These are phyloP conservation scores for Bipolaris bicolor DNA, from an alignment of 2,329 filamentous ascomycete species.

Conservation along the genomic window DNA sequence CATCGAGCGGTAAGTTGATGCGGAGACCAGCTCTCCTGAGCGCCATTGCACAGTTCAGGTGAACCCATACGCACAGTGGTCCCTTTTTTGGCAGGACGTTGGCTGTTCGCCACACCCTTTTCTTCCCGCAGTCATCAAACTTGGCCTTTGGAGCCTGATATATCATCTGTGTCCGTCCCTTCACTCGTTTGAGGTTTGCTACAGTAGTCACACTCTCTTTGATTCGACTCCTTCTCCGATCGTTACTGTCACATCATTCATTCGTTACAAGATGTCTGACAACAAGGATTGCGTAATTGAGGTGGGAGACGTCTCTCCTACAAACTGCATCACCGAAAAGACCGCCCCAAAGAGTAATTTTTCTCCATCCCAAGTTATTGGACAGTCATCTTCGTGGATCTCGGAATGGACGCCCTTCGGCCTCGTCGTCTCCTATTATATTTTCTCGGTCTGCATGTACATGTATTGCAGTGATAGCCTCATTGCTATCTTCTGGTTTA, in stretches of 20 bases:
- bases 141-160: constrained; percentile 1
- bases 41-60: constrained; percentile 9
- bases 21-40: constrained; percentile 7
- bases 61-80: constrained; percentile 9
- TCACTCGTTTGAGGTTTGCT: constrained; percentile 5
- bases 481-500: constrained; percentile 53
- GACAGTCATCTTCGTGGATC: constrained; percentile 37
- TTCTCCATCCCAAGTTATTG: constrained; percentile 9
- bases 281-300: constrained; percentile 28
- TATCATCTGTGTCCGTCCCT: constrained; percentile 12
- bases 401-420: constrained; percentile 53
- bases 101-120: constrained; percentile 6
- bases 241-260: constrained; percentile 14
- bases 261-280: constrained; percentile 33
- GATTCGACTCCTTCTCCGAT: constrained; percentile 22
- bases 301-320: constrained; percentile 30
- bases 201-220: constrained; percentile 35
- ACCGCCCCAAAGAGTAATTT: constrained; percentile 7
- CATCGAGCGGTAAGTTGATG: constrained; percentile 3
- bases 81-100: constrained; percentile 7
- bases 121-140: constrained; percentile 2
- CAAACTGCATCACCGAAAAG: constrained; percentile 15
- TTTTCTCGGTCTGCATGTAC: constrained; percentile 52
- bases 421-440: constrained; percentile 51
- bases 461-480: constrained; percentile 47